Conservation (phyloP, 2,329 filamentous ascomycete species). For the Colletotrichum spaethianum region DNA sequence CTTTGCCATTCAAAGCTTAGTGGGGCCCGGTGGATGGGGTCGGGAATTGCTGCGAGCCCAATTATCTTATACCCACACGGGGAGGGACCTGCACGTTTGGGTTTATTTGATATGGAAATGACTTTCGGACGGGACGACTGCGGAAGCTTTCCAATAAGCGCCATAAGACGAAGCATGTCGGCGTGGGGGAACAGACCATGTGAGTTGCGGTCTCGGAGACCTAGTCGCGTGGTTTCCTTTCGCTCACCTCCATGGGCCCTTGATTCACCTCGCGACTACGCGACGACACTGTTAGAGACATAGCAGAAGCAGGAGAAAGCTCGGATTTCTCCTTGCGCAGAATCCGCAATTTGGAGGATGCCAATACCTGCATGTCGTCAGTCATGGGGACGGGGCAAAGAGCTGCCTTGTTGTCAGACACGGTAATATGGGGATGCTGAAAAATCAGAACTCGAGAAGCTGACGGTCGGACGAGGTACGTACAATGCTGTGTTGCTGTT, state of each 20-base stretch:
- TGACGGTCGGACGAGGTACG: conserved; percentile 21
- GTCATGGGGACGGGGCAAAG: conserved; percentile 26
- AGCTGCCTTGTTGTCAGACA: conserved; percentile 29
- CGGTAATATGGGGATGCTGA: conserved; percentile 36
- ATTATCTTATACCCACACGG: conserved; percentile 30
- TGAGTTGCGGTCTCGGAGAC: conserved; percentile 27
- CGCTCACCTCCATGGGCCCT: background rate
- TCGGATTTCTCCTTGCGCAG: conserved; percentile 11
- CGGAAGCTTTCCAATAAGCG: conserved; percentile 19
- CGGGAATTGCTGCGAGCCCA: conserved; percentile 28
- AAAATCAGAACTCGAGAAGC: conserved; percentile 30
- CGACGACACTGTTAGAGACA: background rate
- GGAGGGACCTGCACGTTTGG: conserved; percentile 3
- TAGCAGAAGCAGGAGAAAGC: conserved; percentile 12
- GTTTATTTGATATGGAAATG: conserved; percentile 25
- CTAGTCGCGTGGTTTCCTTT: conserved; percentile 17
- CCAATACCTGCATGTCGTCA: conserved; percentile 33
- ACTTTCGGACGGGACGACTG: background rate
- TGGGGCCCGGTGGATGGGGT: conserved; percentile 27
- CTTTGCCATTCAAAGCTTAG: conserved; percentile 43
- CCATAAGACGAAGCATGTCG: conserved; percentile 9
- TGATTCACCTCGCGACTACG: background rate
- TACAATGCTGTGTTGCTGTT: background rate
- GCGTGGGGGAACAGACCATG: conserved; percentile 16
- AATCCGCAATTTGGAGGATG: conserved; percentile 22